Conservation (phyloP, 495 filamentous ascomycete species). For the Chaetomium cochliodes region DNA sequence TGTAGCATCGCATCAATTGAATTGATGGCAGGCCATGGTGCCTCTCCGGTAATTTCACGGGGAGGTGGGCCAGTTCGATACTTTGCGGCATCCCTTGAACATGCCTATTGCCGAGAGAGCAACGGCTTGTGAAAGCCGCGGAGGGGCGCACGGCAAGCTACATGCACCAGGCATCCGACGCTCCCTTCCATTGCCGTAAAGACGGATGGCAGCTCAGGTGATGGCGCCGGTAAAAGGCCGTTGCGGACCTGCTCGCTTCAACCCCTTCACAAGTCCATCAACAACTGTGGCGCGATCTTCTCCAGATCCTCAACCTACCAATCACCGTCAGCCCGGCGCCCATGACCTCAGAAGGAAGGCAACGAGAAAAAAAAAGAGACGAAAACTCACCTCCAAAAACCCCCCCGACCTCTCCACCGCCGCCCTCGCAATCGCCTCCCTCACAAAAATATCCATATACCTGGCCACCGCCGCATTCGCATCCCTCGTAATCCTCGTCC, state of each 20-base stretch:
- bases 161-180: too few relatives aligned
- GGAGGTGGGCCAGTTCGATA: too few relatives aligned
- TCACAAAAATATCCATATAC: slow-evolving; percentile 90
- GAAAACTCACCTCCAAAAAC: slow-evolving; percentile 69
- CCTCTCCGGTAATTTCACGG: too few relatives aligned
- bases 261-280: slow-evolving; percentile 71
- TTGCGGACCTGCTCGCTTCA: neutral
- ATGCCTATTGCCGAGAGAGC: too few relatives aligned
- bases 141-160: too few relatives aligned
- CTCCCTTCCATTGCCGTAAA: neutral
- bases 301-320: slow-evolving; percentile 79
- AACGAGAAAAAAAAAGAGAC: neutral
- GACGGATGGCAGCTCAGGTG: neutral
- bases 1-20: too few relatives aligned
- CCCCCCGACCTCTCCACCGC: slow-evolving; percentile 64
- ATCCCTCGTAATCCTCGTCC: slow-evolving; percentile 71
- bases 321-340: slow-evolving; percentile 12
- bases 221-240: neutral
- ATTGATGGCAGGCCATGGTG: too few relatives aligned
- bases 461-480: slow-evolving; percentile 75
- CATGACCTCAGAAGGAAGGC: neutral
- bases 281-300: slow-evolving; percentile 81
- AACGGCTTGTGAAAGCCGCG: too few relatives aligned
- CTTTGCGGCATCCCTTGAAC: too few relatives aligned
- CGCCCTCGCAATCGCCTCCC: slow-evolving; percentile 84